phyloP scores from a whole-genome alignment of 305 asterid genomes.

The Fraxinus ornus region DNA sequence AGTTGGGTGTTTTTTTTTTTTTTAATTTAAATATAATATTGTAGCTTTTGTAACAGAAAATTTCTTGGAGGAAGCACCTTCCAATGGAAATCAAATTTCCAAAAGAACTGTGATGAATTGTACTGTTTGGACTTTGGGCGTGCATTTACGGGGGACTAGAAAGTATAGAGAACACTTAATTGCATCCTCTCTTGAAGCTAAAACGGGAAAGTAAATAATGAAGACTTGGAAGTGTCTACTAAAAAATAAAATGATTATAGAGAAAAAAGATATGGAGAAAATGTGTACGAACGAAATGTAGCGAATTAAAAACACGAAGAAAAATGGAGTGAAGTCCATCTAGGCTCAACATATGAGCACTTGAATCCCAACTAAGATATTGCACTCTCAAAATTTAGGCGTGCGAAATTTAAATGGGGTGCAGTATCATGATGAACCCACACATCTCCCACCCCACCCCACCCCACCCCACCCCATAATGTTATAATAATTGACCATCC shows the following conservation, averaged over 20 bases:
- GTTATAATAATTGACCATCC: slow-evolving; percentile 37
- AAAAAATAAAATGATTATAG: neutral
- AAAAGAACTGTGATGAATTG: neutral
- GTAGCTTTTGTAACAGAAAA: neutral
- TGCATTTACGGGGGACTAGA: neutral
- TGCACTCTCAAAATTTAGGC: slow-evolving; percentile 62
- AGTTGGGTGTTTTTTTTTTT: neutral
- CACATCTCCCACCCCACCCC: slow-evolving; percentile 35
- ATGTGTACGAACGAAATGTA: neutral
- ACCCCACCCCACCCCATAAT: slow-evolving; percentile 60
- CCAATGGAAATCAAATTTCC: neutral
- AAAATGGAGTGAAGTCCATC: neutral
- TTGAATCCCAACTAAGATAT: slow-evolving; percentile 39
- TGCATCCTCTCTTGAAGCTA: neutral
- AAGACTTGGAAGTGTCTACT: neutral
- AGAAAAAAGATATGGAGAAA: neutral
- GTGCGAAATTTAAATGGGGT: slow-evolving; percentile 81
- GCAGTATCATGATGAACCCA: slow-evolving; percentile 76
- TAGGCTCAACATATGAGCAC: slow-evolving; percentile 19
- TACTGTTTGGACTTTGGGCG: neutral
- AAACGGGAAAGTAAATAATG: neutral
- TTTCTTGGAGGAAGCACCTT: neutral
- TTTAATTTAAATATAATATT: neutral
- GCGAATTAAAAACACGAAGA: neutral
- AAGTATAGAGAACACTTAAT: neutral